phyloP scores from a whole-genome alignment of 352 stramenopile species.

The Phytopythium aichiense region DNA sequence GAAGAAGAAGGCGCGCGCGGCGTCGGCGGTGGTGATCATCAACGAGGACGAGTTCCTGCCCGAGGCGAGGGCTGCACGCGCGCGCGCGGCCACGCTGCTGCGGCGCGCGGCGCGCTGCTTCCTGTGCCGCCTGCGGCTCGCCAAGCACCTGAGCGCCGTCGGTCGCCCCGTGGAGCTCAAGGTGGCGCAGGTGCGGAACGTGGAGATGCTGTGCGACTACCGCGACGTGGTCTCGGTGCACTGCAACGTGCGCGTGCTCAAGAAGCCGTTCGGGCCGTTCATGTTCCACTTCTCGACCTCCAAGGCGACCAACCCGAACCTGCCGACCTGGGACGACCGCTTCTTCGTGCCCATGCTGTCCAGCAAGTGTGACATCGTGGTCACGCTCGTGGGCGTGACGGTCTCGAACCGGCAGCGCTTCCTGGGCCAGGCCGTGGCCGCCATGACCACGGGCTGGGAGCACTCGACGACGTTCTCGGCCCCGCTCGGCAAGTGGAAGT shows the following conservation, averaged over 20 bases:
- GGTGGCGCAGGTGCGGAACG: conserved; percentile 33
- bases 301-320: conserved; percentile 50
- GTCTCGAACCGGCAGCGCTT: conserved; percentile 51
- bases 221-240: conserved; percentile 60
- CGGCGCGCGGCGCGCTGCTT: conserved; percentile 40
- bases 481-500: conserved; percentile 73
- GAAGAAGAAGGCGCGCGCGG: conserved; percentile 18
- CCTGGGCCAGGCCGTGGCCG: conserved; percentile 55
- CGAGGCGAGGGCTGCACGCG: conserved; percentile 22
- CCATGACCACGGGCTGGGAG: conserved; percentile 69
- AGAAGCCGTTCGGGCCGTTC: conserved; percentile 82
- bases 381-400: conserved; percentile 68
- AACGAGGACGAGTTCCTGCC: conserved; percentile 18
- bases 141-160: conserved; percentile 42
- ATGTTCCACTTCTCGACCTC: conserved; percentile 82
- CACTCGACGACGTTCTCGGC: conserved; percentile 25
- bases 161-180: conserved; percentile 61
- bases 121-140: conserved; percentile 25
- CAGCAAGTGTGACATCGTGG: conserved; percentile 75
- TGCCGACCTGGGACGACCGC: conserved; percentile 52
- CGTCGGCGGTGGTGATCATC: neutral
- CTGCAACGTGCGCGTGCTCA: conserved; percentile 81
- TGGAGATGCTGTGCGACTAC: conserved; percentile 78
- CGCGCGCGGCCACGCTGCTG: conserved; percentile 23
- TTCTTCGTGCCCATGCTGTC: conserved; percentile 83